phyloP scores from a whole-genome alignment of 148 eudicot genomes.

The Amaranthus hypochondriacus region DNA sequence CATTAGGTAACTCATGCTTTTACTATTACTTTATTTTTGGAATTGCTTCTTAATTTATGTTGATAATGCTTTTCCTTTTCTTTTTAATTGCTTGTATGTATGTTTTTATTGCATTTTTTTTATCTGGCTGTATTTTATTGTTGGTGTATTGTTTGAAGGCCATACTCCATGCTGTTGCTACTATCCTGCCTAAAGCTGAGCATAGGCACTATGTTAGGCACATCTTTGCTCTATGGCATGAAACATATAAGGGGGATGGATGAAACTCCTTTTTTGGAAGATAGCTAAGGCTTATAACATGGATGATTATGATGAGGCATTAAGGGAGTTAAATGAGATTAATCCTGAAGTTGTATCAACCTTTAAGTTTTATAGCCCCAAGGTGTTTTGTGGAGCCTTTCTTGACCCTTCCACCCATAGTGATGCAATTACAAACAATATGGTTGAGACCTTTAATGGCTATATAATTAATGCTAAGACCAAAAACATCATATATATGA shows the following conservation, averaged over 20 bases:
- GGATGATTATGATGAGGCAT: background rate
- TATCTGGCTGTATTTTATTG: background rate
- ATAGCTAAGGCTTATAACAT: background rate
- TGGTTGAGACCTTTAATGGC: constrained; percentile 9
- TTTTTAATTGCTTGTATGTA: background rate
- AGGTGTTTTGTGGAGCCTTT: background rate
- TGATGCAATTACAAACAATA: constrained; percentile 6
- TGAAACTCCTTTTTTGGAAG: background rate
- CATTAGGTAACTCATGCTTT: background rate
- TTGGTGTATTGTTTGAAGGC: too few species aligned
- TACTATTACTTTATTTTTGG: background rate
- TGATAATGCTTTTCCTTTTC: background rate
- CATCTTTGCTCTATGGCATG: background rate
- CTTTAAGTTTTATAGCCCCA: background rate
- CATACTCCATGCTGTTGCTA: background rate
- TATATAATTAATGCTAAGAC: constrained; percentile 3
- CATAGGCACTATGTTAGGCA: constrained; percentile 11
- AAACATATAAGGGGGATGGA: background rate
- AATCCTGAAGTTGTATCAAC: background rate
- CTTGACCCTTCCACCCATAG: background rate
- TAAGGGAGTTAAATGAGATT: background rate
- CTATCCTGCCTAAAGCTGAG: background rate
- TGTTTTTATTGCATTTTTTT: background rate
- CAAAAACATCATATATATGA: constrained; percentile 1
- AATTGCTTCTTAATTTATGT: background rate